Evolutionary conservation across 495 filamentous ascomycete genomes (phyloP), one percentile per base, ranked within the genome.

Genomic region (Podospora anserina): DNA sequence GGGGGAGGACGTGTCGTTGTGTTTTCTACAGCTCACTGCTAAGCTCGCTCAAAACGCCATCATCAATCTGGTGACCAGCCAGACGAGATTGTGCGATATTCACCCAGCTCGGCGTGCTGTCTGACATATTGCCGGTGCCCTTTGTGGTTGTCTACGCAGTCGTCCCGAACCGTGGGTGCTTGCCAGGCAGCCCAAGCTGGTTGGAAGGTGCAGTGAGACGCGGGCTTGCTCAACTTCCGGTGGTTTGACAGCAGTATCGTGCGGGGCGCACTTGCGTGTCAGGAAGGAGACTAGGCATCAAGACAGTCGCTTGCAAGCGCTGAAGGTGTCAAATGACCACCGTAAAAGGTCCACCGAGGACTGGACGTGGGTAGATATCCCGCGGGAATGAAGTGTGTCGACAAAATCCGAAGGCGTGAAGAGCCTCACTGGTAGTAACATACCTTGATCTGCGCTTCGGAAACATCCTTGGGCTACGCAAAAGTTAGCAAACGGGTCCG

Each of bases 361-460:
- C 75, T 77, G 68, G 70, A 77, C 72, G 78, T 75, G 74, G 78
- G 78, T 76, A 77, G 71, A 76, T 78, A 79, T 66, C 78, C 78
- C 77, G 81, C 75, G 78, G 39, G 74, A 77, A 80, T 75, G 55
- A 71, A 65, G 71, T 66, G 77, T 78, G 79, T 82, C 84, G 84
- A 85, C 77, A 71, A 82, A 82, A 86, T 83, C 83, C 80, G 77
- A 78, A 80, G 82, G 82, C 81, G 66, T 73, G 69, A 77, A 69
- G 69, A 77, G 80, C 83, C 80, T 84, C 77, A 81, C 76, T 82
- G 84, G 90, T 89, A 91, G 97, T 88, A 92, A 98, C 95, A 93
- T 99, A 99, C 95, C 96, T 98, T 97, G 84, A 99, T 93, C 88
- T 92, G 91, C 80, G 77, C 82, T 84, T 97, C 95, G 83, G 87